Evolutionary conservation across 345 rosid genomes (phyloP).

Genomic region (Ceriops zippeliana): DNA sequence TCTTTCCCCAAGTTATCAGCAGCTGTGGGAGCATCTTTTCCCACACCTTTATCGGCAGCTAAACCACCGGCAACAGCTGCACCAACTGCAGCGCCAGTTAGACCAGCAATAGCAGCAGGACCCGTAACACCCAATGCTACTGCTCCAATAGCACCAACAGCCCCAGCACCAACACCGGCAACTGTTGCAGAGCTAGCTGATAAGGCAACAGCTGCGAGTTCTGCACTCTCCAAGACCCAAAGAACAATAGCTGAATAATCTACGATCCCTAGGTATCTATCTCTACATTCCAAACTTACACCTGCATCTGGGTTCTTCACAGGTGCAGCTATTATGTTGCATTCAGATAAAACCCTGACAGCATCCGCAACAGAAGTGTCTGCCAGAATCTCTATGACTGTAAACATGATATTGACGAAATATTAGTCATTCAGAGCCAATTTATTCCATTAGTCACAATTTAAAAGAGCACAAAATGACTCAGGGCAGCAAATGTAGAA

Average conservation of each 20-base stretch:
- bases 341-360: constrained; percentile 62
- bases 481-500: not conserved
- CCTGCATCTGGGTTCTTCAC: constrained; percentile 53
- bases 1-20: constrained; percentile 67
- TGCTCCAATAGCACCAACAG: constrained; percentile 74
- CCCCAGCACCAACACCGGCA: constrained; percentile 75
- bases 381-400: constrained; percentile 78
- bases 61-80: constrained; percentile 80
- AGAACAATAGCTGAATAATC: constrained; percentile 74
- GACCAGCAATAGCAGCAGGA: constrained; percentile 63
- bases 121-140: constrained; percentile 65
- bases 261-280: constrained; percentile 68
- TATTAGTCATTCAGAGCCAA: not conserved
- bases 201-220: constrained; percentile 64
- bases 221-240: constrained; percentile 84
- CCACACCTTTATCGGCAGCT: constrained; percentile 57
- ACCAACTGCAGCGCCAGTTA: constrained; percentile 74
- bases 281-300: constrained; percentile 56
- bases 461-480: not conserved
- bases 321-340: constrained; percentile 80
- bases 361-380: constrained; percentile 66
- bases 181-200: constrained; percentile 69
- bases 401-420: not conserved
- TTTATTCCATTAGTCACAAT: no score
- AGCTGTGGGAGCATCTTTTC: constrained; percentile 68